Conservation (phyloP, 2,329 filamentous ascomycete genomes). For the Pseudogymnoascus pannorum region DNA sequence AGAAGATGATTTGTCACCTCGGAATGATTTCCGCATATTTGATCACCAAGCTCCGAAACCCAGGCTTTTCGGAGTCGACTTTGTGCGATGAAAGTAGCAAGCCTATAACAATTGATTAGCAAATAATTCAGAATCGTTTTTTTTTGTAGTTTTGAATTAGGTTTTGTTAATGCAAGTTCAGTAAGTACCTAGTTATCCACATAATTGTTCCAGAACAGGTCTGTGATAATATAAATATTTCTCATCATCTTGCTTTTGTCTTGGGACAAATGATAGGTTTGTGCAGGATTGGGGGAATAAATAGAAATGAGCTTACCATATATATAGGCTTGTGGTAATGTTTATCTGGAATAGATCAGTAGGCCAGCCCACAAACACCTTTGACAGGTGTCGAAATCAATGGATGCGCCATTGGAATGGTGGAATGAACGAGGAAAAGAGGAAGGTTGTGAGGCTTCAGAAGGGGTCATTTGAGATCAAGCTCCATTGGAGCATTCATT, state of each 20-base stretch:
- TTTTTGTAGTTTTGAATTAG: neutral
- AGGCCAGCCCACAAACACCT: constrained; percentile 1
- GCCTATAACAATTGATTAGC: constrained; percentile 5
- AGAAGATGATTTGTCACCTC: neutral
- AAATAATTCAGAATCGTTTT: neutral
- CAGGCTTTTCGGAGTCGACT: neutral
- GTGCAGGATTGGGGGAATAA: neutral
- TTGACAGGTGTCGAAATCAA: neutral
- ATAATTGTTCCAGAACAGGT: constrained; percentile 12
- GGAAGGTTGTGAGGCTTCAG: constrained; percentile 43
- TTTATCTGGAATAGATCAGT: neutral
- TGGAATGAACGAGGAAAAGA: constrained; percentile 3
- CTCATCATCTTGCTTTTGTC: constrained; percentile 10
- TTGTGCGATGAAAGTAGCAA: neutral
- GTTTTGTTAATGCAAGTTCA: constrained; percentile 10
- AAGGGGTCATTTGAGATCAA: constrained; percentile 56
- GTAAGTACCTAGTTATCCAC: constrained; percentile 11
- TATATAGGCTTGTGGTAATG: neutral
- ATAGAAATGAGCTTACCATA: constrained; percentile 7
- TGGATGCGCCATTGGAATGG: neutral
- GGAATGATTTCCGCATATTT: neutral
- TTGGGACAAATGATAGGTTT: neutral
- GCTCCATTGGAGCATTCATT: constrained; percentile 46
- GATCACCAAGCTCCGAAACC: neutral
- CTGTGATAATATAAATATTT: constrained; percentile 11